Conservation (phyloP, 495 filamentous ascomycete genomes). For the Lepraria neglecta region DNA sequence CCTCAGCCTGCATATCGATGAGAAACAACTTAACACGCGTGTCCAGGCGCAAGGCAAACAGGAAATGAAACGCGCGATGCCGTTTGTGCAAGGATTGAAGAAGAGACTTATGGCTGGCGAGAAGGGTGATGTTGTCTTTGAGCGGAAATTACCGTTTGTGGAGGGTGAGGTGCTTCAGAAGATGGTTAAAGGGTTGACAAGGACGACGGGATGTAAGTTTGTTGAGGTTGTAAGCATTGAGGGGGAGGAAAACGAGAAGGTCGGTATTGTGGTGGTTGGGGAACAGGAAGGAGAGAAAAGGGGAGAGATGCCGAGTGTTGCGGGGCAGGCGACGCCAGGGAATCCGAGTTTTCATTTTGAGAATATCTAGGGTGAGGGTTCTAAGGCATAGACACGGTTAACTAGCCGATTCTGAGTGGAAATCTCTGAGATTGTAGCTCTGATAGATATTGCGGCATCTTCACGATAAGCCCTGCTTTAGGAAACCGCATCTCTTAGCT, state of each 20-base stretch:
- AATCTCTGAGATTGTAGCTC: too few relatives aligned
- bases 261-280: constrained; percentile 51
- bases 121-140: constrained; percentile 58
- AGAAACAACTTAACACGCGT: constrained; percentile 69
- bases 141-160: constrained; percentile 77
- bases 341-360: constrained; percentile 70
- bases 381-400: too few relatives aligned
- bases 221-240: constrained; percentile 65
- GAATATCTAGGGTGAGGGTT: constrained; percentile 48
- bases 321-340: constrained; percentile 71
- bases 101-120: constrained; percentile 60
- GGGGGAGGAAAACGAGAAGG: constrained; percentile 57
- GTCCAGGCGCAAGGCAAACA: constrained; percentile 76
- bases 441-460: too few relatives aligned
- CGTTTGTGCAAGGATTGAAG: constrained; percentile 86
- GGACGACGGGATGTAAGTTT: constrained; percentile 60
- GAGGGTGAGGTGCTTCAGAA: constrained; percentile 64
- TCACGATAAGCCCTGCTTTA: too few relatives aligned
- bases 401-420: too few relatives aligned
- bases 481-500: too few relatives aligned
- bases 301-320: constrained; percentile 46
- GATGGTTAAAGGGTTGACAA: constrained; percentile 53
- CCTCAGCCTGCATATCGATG: constrained; percentile 54
- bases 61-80: constrained; percentile 98
- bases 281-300: constrained; percentile 49